Evolutionary conservation across 1,139 yeast genomes (phyloP), one percentile per base, ranked within the genome.

Genomic region (Cylindricascospora bacillispora): DNA sequence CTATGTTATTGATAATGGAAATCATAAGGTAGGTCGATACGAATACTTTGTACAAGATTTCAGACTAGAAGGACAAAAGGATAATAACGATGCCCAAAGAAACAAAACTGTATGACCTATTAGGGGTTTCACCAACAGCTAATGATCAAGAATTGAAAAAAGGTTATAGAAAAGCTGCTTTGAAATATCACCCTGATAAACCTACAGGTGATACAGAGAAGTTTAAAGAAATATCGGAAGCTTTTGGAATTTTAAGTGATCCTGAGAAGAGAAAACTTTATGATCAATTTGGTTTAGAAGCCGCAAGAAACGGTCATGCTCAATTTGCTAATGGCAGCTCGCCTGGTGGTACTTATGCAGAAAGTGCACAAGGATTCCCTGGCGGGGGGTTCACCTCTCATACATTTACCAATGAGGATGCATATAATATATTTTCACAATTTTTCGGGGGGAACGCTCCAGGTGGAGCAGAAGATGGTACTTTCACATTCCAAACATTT

Each of bases 121-220:
- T 83, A 38, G 93, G 93, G n/a, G 79, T 83, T 13, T 55, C 72
- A 19, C 75, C 93, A 19, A 50, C 68, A 19, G 94, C 94, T n/a
- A 62, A 63, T 25, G 94, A 82, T 30, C 67, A 70, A 21, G 94
- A 81, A 40, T 65, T 83, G 44, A 83, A 83, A 52, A 83, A 83
- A 52, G 94, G 82, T 2, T 83, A 83, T 59, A 67, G 93, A 53
- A 83, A 83, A 53, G 60, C 71, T 47, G 95, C 95, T 1, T 63
- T 83, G 43, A 82, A 83, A 54, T 83, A 72, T 52, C 95, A 85
- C 53, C 95, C 95, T 6, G 95, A 85, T 57, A 83, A 83, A 54
- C 95, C 95, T 10, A 77, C 92, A 5, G 95, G 95, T 40, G 80
- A 85, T 54, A 80, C 93, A 12, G 82, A 79, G 56, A 86, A 86